Conservation (phyloP, 2,329 filamentous ascomycete genomes). For the Aspergillus pseudoglaucus region DNA sequence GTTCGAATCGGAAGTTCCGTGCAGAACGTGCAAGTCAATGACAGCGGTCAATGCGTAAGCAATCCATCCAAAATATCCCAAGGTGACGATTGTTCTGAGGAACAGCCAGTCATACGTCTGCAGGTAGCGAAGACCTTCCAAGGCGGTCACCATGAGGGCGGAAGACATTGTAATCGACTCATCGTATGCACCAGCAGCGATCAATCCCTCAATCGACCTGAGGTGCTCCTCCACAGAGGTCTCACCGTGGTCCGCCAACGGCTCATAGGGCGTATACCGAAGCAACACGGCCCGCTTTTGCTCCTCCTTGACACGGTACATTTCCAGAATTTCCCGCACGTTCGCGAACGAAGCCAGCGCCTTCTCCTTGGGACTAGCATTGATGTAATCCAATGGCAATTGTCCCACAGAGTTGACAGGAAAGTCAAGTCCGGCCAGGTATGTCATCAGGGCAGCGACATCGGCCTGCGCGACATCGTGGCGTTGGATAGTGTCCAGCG, state of each 20-base stretch:
- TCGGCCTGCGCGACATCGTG: constrained; percentile 94
- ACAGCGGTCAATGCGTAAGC: constrained; percentile 85
- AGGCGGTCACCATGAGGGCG: constrained; percentile 65
- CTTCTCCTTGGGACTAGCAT: constrained; percentile 66
- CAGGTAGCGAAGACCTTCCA: constrained; percentile 83
- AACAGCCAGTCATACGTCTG: constrained; percentile 99
- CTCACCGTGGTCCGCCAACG: constrained; percentile 58
- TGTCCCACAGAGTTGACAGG: constrained; percentile 96
- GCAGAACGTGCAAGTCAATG: constrained; percentile 78
- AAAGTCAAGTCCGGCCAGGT: constrained; percentile 78
- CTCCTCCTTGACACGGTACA: constrained; percentile 91
- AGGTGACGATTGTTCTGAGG: constrained; percentile 76
- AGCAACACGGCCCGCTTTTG: constrained; percentile 71
- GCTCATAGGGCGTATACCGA: constrained; percentile 67
- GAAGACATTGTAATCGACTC: constrained; percentile 74
- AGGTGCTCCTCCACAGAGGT: constrained; percentile 60
- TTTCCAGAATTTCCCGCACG: constrained; percentile 79
- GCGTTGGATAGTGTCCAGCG: constrained; percentile 68
- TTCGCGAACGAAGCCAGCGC: constrained; percentile 80
- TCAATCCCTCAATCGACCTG: constrained; percentile 59
- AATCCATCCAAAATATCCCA: constrained; percentile 94
- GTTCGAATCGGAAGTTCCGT: constrained; percentile 58
- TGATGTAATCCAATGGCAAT: constrained; percentile 75
- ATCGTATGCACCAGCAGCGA: constrained; percentile 60
- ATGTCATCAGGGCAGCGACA: constrained; percentile 90